Evolutionary conservation across 2,329 filamentous ascomycete genomes (phyloP).

Genomic region (Ramichloridium luteum): DNA sequence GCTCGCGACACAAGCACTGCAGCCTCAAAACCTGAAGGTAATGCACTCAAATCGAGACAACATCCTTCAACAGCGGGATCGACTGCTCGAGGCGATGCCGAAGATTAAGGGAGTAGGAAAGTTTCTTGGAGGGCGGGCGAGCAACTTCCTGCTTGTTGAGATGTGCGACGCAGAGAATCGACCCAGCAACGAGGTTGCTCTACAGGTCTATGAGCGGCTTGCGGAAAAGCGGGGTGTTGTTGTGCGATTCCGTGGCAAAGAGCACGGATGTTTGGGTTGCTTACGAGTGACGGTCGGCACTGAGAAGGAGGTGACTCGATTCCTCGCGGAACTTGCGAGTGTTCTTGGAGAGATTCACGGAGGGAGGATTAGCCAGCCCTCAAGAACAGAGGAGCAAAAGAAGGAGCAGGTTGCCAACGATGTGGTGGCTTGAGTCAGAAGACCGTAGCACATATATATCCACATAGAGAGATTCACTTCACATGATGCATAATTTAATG

Average conservation of each 20-base stretch:
- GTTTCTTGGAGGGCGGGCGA: slow-evolving; percentile 64
- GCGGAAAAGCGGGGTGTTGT: slow-evolving; percentile 83
- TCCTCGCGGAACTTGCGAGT: slow-evolving; percentile 54
- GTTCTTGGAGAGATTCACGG: slow-evolving; percentile 39
- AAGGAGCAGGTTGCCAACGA: slow-evolving; percentile 40
- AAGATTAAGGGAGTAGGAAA: slow-evolving; percentile 65
- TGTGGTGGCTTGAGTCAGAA: slow-evolving; percentile 37
- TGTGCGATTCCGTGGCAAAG: slow-evolving; percentile 85
- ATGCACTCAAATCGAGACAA: slow-evolving; percentile 61
- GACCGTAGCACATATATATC: no score
- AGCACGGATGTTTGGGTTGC: slow-evolving; percentile 79
- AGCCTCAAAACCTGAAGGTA: slow-evolving; percentile 51
- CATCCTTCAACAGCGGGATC: slow-evolving; percentile 64
- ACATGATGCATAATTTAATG: no score
- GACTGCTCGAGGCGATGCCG: slow-evolving; percentile 61
- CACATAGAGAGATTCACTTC: no score
- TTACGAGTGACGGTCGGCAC: slow-evolving; percentile 88
- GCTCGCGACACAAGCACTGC: slow-evolving; percentile 63
- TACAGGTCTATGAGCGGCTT: slow-evolving; percentile 70
- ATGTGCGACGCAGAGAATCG: slow-evolving; percentile 61
- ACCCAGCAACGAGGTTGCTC: slow-evolving; percentile 66
- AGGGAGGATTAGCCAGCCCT: slow-evolving; percentile 21
- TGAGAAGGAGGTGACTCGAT: slow-evolving; percentile 67
- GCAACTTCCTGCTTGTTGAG: slow-evolving; percentile 87
- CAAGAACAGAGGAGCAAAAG: slow-evolving; percentile 27